A percentile compares a stretch with the other conserved stretches of the same genome.
Conservation (phyloP, 129 eudicot species). For the Calendula officinalis region DNA sequence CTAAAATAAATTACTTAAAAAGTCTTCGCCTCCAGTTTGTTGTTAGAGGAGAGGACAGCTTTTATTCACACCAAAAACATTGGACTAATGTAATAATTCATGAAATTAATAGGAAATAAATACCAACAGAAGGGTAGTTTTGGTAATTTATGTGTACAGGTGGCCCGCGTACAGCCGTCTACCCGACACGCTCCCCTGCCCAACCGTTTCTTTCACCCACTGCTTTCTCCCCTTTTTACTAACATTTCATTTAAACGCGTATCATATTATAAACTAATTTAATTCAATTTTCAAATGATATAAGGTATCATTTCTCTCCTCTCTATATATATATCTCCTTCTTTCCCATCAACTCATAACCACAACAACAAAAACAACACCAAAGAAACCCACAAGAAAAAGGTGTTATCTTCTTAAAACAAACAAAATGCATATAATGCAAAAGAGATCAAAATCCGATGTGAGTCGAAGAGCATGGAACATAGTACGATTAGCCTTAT, state of each 20-base stretch:
- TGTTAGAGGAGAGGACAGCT: constrained; percentile 29
- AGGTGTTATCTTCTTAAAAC: neutral
- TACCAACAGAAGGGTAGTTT: constrained; percentile 2
- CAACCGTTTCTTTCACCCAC: constrained; percentile 28
- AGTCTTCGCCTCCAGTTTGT: constrained; percentile 37
- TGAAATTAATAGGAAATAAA: neutral
- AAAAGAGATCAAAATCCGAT: constrained; percentile 24
- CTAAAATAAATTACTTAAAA: constrained; percentile 12
- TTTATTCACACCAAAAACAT: constrained; percentile 22
- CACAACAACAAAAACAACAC: neutral
- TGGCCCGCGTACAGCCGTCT: constrained; percentile 39
- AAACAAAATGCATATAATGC: constrained; percentile 39
- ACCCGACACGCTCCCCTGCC: constrained; percentile 28
- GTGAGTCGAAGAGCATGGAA: constrained; percentile 58
- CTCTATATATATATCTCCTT: constrained; percentile 1
- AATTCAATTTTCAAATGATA: neutral
- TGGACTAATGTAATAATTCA: neutral
- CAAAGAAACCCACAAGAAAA: neutral
- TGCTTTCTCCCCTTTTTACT: constrained; percentile 1
- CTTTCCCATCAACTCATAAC: neutral
- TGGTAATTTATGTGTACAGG: neutral
- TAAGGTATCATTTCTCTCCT: too few species aligned
- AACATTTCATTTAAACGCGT: constrained; percentile 21
- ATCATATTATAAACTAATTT: constrained; percentile 6
- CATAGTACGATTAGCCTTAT: constrained; percentile 52